These are phyloP conservation scores for Magnusiomyces sp. DNA, from an alignment of 1,139 yeast genomes.

Conservation along the genomic window DNA sequence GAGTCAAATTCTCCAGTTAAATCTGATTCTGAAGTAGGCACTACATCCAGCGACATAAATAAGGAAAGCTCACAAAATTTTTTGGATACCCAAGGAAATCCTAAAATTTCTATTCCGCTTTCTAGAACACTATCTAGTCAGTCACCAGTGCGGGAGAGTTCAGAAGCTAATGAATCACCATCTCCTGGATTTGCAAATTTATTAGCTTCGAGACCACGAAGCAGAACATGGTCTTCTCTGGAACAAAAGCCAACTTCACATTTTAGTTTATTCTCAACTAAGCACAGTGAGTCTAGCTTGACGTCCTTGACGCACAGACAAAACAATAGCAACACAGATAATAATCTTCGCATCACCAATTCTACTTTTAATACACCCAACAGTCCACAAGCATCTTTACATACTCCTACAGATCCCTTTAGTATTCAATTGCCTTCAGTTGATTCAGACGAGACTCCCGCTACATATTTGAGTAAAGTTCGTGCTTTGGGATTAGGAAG, in stretches of 20 bases:
- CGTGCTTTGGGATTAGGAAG: constrained; percentile 30
- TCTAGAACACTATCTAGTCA: constrained; percentile 13
- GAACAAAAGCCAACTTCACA: constrained; percentile 12
- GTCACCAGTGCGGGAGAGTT: constrained; percentile 6
- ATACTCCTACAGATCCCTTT: constrained; percentile 5
- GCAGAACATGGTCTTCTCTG: constrained; percentile 21
- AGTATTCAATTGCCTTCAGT: constrained; percentile 27
- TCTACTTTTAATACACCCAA: no score
- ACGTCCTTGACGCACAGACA: constrained; percentile 13
- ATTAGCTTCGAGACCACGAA: constrained; percentile 17
- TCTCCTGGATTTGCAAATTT: constrained; percentile 5
- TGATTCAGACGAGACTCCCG: constrained; percentile 30
- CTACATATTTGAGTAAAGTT: constrained; percentile 31
- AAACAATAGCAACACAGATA: no score
- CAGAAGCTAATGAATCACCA: constrained; percentile 2
- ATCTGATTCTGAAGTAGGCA: neutral
- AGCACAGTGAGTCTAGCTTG: constrained; percentile 14
- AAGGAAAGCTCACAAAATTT: neutral
- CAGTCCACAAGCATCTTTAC: no score
- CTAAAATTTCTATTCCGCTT: constrained; percentile 6
- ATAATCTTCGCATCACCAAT: no score
- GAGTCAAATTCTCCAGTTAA: neutral
- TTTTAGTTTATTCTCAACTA: constrained; percentile 7
- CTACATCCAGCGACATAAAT: neutral
- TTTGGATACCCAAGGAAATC: constrained; percentile 1